Conservation (phyloP, 805 yeast genomes). For the Kodamaea leandrae region DNA sequence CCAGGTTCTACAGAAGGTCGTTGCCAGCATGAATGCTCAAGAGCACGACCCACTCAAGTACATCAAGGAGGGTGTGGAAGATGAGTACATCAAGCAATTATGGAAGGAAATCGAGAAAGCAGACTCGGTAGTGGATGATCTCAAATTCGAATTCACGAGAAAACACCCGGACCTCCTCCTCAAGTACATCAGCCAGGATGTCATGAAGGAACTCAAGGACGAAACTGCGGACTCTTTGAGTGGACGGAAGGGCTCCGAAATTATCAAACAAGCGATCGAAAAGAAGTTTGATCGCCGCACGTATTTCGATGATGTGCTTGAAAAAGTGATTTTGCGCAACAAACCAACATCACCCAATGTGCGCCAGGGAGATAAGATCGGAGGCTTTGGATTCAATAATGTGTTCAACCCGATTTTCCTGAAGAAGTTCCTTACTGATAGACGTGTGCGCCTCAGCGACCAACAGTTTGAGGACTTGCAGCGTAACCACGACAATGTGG, state of each 20-base stretch:
- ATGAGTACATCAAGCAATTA: slow-evolving; percentile 9
- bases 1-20: slow-evolving; percentile 6
- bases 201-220: slow-evolving; percentile 3
- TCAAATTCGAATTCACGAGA: slow-evolving; percentile 3
- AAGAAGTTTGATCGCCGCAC: slow-evolving; percentile 9
- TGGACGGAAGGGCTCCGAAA: not conserved
- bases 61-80: slow-evolving; percentile 6
- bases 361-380: slow-evolving; percentile 1
- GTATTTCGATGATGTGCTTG: slow-evolving; percentile 11
- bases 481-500: slow-evolving; percentile 25
- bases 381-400: slow-evolving; percentile 10
- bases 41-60: slow-evolving; percentile 10
- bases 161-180: slow-evolving; percentile 2
- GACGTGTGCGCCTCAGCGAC: slow-evolving; percentile 7
- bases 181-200: slow-evolving; percentile 2
- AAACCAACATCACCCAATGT: slow-evolving; percentile 7
- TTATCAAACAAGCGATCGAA: slow-evolving; percentile 7
- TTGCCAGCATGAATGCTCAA: not conserved
- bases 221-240: slow-evolving; percentile 1
- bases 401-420: slow-evolving; percentile 12
- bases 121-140: slow-evolving; percentile 1
- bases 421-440: slow-evolving; percentile 7
- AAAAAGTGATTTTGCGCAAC: slow-evolving; percentile 9
- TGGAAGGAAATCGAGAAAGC: slow-evolving; percentile 6
- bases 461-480: slow-evolving; percentile 21